Evolutionary conservation across 2,329 filamentous ascomycete species (phyloP), one percentile per base, ranked within the genome.

Genomic region (Pyrenophora seminiperda): DNA sequence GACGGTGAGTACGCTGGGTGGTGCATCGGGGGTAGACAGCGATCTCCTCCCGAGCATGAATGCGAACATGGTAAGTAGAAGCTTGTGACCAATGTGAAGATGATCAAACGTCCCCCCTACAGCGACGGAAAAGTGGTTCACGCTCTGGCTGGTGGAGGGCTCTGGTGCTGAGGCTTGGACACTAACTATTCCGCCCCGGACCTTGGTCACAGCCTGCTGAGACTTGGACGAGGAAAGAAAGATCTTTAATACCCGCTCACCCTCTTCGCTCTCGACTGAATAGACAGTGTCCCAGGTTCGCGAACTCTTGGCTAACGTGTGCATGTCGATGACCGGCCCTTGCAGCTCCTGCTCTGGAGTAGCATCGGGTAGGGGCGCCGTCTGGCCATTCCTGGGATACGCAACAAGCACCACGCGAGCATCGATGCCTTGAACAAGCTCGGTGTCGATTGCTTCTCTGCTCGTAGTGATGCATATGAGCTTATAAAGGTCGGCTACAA

Each of bases 91-190:
- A 3, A 90, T 86, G 70, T 99, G 94, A 17, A 99, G 82, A 73
- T 97, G 91, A 72, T 99, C 94, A 74, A 97, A 99, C 0, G 94
- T 99, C 7, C 94, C 94, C 22, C 93, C 94, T 10, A 97, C 83
- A 43, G 88, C 90, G 41, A 95, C 88, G 11, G 83, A 81, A 51
- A 79, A 75, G 70, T 89, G 83, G 33, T 72, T 67, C n/a, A 41
- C 43, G n/a, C 43, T n/a, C 17, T 50, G n/a, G 18, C 41, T 46
- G 19, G 46, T 14, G 27, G 57, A 19, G 17, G 42, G 6, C 13
- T 30, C 46, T 36, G 44, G 22, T 19, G 18, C 18, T 27, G 52
- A 14, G 7, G 41, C 42, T 31, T 57, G 48, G 41, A 69, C 59
- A 36, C 59, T 59, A 22, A 72, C 68, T 51, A 71, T 70, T 36